Conservation (phyloP, 192 early-diverging fungal genomes). For the Backusella tarrabulga region DNA sequence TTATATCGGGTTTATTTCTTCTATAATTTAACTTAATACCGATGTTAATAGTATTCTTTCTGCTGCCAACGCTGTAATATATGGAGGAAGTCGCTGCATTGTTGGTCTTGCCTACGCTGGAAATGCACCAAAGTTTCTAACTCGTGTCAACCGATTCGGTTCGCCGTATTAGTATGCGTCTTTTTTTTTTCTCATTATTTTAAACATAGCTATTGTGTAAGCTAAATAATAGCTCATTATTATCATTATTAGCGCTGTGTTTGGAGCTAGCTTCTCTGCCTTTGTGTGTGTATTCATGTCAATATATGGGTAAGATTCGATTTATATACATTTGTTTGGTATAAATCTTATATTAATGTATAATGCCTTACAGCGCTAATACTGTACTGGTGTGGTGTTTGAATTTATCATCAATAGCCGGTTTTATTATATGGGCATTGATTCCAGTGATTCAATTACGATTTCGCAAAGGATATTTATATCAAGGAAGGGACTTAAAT, state of each 20-base stretch:
- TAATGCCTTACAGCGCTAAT: slow-evolving; percentile 60
- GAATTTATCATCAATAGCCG: slow-evolving; percentile 66
- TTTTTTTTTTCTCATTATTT: slow-evolving; percentile 52
- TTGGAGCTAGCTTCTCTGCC: slow-evolving; percentile 41
- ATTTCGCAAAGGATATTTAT: slow-evolving; percentile 73
- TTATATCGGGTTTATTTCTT: slow-evolving; percentile 34
- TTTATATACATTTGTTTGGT: background rate
- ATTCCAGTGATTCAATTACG: slow-evolving; percentile 80
- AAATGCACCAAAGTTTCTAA: slow-evolving; percentile 68
- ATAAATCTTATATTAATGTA: background rate
- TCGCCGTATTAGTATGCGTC: slow-evolving; percentile 52
- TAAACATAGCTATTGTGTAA: background rate
- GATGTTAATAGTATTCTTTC: slow-evolving; percentile 41
- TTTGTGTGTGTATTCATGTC: slow-evolving; percentile 30
- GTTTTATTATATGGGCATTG: slow-evolving; percentile 81
- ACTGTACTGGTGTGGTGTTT: slow-evolving; percentile 65
- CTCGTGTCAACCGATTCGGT: slow-evolving; percentile 56
- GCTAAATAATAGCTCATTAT: background rate
- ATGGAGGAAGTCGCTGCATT: slow-evolving; percentile 78
- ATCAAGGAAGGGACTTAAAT: slow-evolving; percentile 59
- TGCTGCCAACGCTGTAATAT: slow-evolving; percentile 84
- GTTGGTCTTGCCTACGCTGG: slow-evolving; percentile 72
- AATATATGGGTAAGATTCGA: background rate
- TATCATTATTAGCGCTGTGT: slow-evolving; percentile 30
- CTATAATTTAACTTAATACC: background rate